phyloP scores from a whole-genome alignment of 352 stramenopile genomes.

The Phytophthora parvispora region DNA sequence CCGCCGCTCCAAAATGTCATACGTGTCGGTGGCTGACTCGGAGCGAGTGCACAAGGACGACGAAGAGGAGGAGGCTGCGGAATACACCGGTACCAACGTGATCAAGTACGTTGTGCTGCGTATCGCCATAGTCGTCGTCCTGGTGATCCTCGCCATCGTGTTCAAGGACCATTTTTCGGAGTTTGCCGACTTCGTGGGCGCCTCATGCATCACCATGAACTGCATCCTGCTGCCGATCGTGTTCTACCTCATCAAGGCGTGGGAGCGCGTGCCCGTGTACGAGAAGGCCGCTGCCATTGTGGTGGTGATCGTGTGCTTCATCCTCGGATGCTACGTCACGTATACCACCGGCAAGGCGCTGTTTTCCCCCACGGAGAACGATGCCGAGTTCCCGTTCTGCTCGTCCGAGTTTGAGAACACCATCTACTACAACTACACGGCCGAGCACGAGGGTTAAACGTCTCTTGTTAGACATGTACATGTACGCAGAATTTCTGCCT shows the following conservation, averaged over 20 bases:
- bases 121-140: constrained; percentile 42
- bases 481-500: constrained; percentile 11
- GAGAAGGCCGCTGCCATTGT: constrained; percentile 35
- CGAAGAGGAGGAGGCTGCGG: constrained; percentile 36
- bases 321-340: constrained; percentile 45
- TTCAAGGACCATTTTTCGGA: constrained; percentile 70
- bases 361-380: constrained; percentile 37
- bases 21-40: constrained; percentile 54
- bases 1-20: constrained; percentile 52
- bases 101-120: constrained; percentile 47
- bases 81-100: constrained; percentile 38
- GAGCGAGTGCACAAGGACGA: constrained; percentile 47
- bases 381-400: constrained; percentile 62
- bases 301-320: constrained; percentile 41
- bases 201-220: constrained; percentile 64
- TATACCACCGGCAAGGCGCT: constrained; percentile 57
- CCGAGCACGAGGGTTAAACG: constrained; percentile 16
- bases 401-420: constrained; percentile 51
- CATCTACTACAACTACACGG: constrained; percentile 63
- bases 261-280: constrained; percentile 44
- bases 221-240: constrained; percentile 73
- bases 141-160: constrained; percentile 47
- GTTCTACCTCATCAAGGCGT: constrained; percentile 80
- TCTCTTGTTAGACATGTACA: constrained; percentile 11
- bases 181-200: constrained; percentile 70